A percentile compares a stretch with the other conserved stretches of the same genome.
phyloP scores from a whole-genome alignment of 2,329 filamentous ascomycete genomes.

The Arachnomyces sp. region DNA sequence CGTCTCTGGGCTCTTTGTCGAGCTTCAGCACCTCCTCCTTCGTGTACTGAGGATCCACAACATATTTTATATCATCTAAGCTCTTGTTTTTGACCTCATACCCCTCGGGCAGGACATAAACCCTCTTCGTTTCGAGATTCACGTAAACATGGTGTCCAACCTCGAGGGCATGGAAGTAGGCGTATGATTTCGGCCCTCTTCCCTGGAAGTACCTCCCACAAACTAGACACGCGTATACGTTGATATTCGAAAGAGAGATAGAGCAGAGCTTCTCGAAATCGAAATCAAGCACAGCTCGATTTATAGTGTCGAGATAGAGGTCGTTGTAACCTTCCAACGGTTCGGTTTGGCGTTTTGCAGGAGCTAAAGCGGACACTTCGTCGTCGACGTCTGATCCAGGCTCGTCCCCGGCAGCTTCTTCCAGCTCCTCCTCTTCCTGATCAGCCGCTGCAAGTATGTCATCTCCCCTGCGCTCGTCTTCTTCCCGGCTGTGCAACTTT shows the following conservation, averaged over 20 bases:
- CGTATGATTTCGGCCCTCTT: conserved; percentile 84
- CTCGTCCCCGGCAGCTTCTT: conserved; percentile 27
- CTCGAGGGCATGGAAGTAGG: conserved; percentile 95
- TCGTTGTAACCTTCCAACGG: conserved; percentile 86
- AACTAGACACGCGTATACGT: conserved; percentile 94
- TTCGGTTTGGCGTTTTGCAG: conserved; percentile 56
- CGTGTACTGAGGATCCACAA: conserved; percentile 81
- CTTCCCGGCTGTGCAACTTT: conserved; percentile 14
- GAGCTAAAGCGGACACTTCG: conserved; percentile 21
- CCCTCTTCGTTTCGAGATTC: conserved; percentile 64
- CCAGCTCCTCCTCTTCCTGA: conserved; percentile 54
- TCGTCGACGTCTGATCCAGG: conserved; percentile 28
- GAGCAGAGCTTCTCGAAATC: conserved; percentile 99
- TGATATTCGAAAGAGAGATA: conserved; percentile 92
- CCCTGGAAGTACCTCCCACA: conserved; percentile 98
- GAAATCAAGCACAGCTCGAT: conserved; percentile 87
- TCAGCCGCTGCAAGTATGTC: conserved; percentile 51
- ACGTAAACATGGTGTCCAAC: conserved; percentile 95
- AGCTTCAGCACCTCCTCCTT: conserved; percentile 71
- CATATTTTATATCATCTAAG: conserved; percentile 95
- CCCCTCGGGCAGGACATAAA: conserved; percentile 67
- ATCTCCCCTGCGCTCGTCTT: conserved; percentile 28
- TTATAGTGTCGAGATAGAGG: conserved; percentile 94
- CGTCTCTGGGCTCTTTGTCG: conserved; percentile 53
- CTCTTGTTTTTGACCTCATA: conserved; percentile 95